Evolutionary conservation across 2,329 filamentous ascomycete species (phyloP), one percentile per base, ranked within the genome.

Genomic region (Xylaria polymorpha): DNA sequence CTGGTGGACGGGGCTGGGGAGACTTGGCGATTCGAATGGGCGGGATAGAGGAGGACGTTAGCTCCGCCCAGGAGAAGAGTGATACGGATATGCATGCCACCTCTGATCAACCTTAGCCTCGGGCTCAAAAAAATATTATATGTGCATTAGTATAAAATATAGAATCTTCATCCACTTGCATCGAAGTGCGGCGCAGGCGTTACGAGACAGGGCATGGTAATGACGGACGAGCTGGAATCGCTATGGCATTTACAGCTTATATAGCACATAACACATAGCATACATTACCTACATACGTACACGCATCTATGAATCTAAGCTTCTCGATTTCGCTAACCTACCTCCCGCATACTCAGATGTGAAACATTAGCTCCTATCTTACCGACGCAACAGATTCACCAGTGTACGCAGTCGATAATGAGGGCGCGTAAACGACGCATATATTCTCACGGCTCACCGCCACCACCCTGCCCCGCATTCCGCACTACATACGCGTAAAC

Each of bases 1-100:
- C 93, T 0, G 89, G 88, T 0, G 82, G 83, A 4, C 72, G 79
- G 14, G 73, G 72, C 3, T 86, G 84, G 84, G 77, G 77, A 41
- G 64, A 59, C 3, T 51, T 76, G 29, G 70, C 66, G n/a, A 46
- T 41, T 29, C 64, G 50, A 10, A 51, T 39, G 44, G 41, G 35
- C 9, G 44, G 3, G 37, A 43, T 18, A 1, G 56, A 57, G 25
- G 61, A 58, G 10, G 4, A 22, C 41, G 29, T 29, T 53, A 58
- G 50, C 32, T 57, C 29, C n/a, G 44, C n/a, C 18, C 20, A n/a
- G 5, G 51, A 67, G 48, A 73, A 46, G 39, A 32, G n/a, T 12
- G 58, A 66, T 41, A 44, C 14, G 12, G 48, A 72, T 60, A 32
- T 61, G 18, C 37, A 63, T 46, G 53, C 37, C 51, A 62, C 7